Conservation (phyloP, 2,329 filamentous ascomycete species). For the Ambrosiella cleistominuta region DNA sequence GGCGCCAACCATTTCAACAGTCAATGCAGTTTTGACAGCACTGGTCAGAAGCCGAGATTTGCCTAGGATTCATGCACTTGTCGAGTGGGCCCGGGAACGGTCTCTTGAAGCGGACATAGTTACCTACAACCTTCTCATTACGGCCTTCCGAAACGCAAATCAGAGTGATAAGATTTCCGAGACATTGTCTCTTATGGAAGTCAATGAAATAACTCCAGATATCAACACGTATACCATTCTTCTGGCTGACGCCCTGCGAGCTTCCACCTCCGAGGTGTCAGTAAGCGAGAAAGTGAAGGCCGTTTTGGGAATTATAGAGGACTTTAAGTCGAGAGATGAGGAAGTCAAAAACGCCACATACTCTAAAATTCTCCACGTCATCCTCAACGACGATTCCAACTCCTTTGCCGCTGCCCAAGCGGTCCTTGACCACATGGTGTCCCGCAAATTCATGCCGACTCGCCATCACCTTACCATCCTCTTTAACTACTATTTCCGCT, state of each 20-base stretch:
- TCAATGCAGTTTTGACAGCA: conserved; percentile 55
- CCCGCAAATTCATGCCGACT: conserved; percentile 33
- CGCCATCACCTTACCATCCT: conserved; percentile 60
- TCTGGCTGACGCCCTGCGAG: conserved; percentile 37
- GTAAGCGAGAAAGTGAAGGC: conserved; percentile 29
- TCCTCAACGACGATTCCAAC: conserved; percentile 20
- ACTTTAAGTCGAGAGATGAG: conserved; percentile 40
- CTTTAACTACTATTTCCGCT: conserved; percentile 46
- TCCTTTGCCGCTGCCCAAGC: conserved; percentile 26
- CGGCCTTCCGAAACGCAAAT: conserved; percentile 33
- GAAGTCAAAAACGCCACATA: conserved; percentile 46
- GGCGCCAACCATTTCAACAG: conserved; percentile 41
- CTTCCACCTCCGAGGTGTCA: conserved; percentile 19
- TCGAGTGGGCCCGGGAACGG: conserved; percentile 40
- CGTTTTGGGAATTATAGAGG: conserved; percentile 36
- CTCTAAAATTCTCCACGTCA: conserved; percentile 49
- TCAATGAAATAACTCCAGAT: conserved; percentile 37
- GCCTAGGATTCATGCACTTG: conserved; percentile 32
- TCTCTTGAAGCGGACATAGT: conserved; percentile 38
- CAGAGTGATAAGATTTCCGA: conserved; percentile 29
- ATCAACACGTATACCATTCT: conserved; percentile 58
- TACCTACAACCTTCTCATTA: conserved; percentile 54
- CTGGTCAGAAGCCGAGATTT: conserved; percentile 34
- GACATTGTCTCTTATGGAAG: conserved; percentile 42
- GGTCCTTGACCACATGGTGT: conserved; percentile 40